These are phyloP conservation scores for Emergomyces orientalis DNA, from an alignment of 2,329 filamentous ascomycete genomes.

Conservation along the genomic window DNA sequence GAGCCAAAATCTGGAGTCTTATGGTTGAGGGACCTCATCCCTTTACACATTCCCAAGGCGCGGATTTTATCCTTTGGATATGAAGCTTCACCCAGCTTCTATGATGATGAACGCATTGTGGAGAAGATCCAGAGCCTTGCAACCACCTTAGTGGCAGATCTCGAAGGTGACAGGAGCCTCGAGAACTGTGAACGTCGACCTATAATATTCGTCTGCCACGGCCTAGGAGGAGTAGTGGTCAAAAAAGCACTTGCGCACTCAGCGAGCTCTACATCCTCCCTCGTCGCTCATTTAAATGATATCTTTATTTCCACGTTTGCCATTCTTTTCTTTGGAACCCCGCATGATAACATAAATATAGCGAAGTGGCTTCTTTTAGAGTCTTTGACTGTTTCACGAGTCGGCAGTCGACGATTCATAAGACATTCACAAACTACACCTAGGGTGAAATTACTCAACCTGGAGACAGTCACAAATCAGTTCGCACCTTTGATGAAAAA, in stretches of 20 bases:
- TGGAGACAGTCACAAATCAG: slow-evolving; percentile 29
- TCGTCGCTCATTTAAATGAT: slow-evolving; percentile 23
- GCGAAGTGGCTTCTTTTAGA: slow-evolving; percentile 17
- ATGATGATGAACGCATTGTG: slow-evolving; percentile 4
- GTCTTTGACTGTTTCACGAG: not conserved
- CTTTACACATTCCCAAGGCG: slow-evolving; percentile 12
- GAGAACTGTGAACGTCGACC: slow-evolving; percentile 18
- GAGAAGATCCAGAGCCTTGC: slow-evolving; percentile 18
- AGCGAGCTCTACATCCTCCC: slow-evolving; percentile 15
- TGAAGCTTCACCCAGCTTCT: slow-evolving; percentile 8
- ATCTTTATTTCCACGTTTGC: slow-evolving; percentile 27
- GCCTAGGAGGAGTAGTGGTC: slow-evolving; percentile 28
- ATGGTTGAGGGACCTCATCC: slow-evolving; percentile 12
- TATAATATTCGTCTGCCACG: slow-evolving; percentile 33
- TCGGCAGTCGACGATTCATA: not conserved
- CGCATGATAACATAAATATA: slow-evolving; percentile 26
- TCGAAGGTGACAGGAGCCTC: slow-evolving; percentile 25
- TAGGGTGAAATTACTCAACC: slow-evolving; percentile 11
- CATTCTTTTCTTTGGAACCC: slow-evolving; percentile 32
- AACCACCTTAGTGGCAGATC: slow-evolving; percentile 24
- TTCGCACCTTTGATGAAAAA: slow-evolving; percentile 29
- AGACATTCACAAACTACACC: not conserved
- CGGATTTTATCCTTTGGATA: slow-evolving; percentile 18
- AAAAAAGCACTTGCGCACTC: slow-evolving; percentile 28
- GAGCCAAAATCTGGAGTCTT: slow-evolving; percentile 5